Conservation (phyloP, 352 stramenopile genomes). For the Halophytophthora batemanensis region DNA sequence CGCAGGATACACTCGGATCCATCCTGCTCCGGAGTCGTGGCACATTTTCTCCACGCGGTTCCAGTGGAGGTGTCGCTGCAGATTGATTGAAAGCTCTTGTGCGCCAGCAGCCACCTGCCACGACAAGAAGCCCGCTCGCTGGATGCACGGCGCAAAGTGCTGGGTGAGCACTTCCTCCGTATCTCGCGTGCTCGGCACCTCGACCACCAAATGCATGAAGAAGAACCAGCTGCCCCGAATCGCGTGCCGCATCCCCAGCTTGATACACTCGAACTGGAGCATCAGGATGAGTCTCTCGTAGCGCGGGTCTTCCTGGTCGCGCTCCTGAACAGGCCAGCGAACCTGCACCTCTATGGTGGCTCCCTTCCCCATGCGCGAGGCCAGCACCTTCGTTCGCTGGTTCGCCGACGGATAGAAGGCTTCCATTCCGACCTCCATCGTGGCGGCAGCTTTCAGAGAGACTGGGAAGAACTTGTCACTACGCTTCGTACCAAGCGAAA, state of each 20-base stretch:
- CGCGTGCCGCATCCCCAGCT: constrained; percentile 57
- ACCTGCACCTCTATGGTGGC: constrained; percentile 84
- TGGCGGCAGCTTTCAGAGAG: constrained; percentile 79
- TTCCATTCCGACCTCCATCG: constrained; percentile 84
- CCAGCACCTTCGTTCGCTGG: constrained; percentile 76
- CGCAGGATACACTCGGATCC: constrained; percentile 84
- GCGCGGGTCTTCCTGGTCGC: constrained; percentile 83
- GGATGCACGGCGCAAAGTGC: constrained; percentile 78
- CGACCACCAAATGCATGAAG: constrained; percentile 82
- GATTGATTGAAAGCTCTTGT: constrained; percentile 85
- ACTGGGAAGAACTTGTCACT: constrained; percentile 77
- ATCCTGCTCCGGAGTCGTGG: constrained; percentile 77
- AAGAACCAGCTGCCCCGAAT: constrained; percentile 81
- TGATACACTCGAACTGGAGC: constrained; percentile 84
- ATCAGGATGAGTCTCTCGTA: constrained; percentile 87
- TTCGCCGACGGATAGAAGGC: constrained; percentile 84
- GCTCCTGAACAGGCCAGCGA: constrained; percentile 83
- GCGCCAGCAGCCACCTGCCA: constrained; percentile 84
- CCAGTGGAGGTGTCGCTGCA: constrained; percentile 86
- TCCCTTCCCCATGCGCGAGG: constrained; percentile 79
- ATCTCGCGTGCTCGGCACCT: constrained; percentile 45
- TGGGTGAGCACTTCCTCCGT: constrained; percentile 60
- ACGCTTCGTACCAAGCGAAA: constrained; percentile 76
- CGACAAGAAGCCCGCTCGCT: constrained; percentile 74
- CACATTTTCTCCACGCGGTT: constrained; percentile 88